These are phyloP conservation scores for Eimeria nieschulzi DNA, from an alignment of 169 alveolate species.

Conservation along the genomic window DNA sequence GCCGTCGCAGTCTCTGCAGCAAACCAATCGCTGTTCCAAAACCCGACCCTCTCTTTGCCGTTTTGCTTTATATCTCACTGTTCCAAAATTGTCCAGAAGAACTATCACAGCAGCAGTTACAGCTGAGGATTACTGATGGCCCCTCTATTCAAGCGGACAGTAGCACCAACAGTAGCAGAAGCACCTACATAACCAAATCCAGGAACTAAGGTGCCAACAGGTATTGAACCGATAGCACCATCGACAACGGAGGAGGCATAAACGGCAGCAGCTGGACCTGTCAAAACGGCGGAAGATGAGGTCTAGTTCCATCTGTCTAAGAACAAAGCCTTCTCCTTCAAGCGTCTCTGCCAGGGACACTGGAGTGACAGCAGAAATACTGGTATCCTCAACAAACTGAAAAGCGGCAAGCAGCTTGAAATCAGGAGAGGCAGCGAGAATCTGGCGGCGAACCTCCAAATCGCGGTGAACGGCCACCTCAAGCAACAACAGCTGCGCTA, in stretches of 20 bases:
- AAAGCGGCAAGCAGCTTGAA: slow-evolving; percentile 86
- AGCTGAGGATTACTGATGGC: too few relatives aligned
- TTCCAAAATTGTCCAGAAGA: too few relatives aligned
- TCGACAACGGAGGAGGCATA: not conserved
- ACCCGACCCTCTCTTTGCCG: too few relatives aligned
- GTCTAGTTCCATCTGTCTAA: slow-evolving; percentile 51
- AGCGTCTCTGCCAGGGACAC: slow-evolving; percentile 73
- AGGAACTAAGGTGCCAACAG: not conserved
- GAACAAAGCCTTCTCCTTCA: slow-evolving; percentile 64
- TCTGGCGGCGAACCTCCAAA: slow-evolving; percentile 78
- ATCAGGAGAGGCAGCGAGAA: slow-evolving; percentile 80
- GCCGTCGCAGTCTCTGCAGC: slow-evolving; percentile 74
- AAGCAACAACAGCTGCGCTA: slow-evolving; percentile 64
- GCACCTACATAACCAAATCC: not conserved
- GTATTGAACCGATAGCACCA: not conserved
- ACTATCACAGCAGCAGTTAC: too few relatives aligned
- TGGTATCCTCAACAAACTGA: slow-evolving; percentile 79
- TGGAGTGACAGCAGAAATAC: slow-evolving; percentile 78
- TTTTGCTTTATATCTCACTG: too few relatives aligned
- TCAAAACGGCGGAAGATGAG: slow-evolving; percentile 73
- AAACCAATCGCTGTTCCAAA: not conserved
- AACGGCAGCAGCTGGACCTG: slow-evolving; percentile 46
- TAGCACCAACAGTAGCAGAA: not conserved
- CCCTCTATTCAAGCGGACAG: not conserved
- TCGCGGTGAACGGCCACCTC: slow-evolving; percentile 78